A percentile compares a stretch with the other conserved stretches of the same genome.
phyloP scores from a whole-genome alignment of 2,329 filamentous ascomycete species.

The Fusarium sp. region DNA sequence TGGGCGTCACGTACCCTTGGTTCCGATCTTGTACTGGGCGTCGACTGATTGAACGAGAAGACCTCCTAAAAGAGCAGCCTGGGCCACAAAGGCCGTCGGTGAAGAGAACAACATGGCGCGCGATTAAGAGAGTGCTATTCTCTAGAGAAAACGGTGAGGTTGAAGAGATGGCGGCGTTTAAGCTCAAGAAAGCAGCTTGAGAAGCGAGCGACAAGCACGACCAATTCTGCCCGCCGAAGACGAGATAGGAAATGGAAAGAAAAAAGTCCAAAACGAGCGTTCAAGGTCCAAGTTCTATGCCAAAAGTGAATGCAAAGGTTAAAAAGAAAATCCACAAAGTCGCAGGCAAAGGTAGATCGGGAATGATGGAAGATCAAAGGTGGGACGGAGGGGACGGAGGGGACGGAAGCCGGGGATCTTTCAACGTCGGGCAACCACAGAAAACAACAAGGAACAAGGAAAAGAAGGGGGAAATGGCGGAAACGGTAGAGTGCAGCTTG shows the following conservation, averaged over 20 bases:
- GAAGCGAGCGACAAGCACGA: conserved; percentile 40
- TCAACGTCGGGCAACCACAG: conserved; percentile 8
- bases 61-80: conserved; percentile 34
- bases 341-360: conserved; percentile 23
- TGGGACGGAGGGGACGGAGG: conserved; percentile 27
- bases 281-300: conserved; percentile 8
- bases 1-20: conserved; percentile 45
- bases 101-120: conserved; percentile 19
- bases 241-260: conserved; percentile 1
- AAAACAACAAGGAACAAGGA: conserved; percentile 6
- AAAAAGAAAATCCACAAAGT: conserved; percentile 4
- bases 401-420: conserved; percentile 26
- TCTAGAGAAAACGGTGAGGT: conserved; percentile 1
- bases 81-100: conserved; percentile 17
- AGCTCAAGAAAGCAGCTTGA: neutral
- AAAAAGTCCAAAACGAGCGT: conserved; percentile 19
- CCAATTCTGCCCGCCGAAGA: conserved; percentile 10
- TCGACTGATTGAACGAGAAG: conserved; percentile 35
- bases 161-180: neutral
- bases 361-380: conserved; percentile 29
- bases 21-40: conserved; percentile 52
- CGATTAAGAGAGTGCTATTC: conserved; percentile 3
- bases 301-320: conserved; percentile 19
- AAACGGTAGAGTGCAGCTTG: conserved; percentile 8
- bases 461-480: conserved; percentile 18